Percentiles rank a stretch among this genome's conserved stretches.
These are phyloP conservation scores for Aspergillus quadricinctus DNA, from an alignment of 2,329 filamentous ascomycete genomes.

Conservation along the genomic window DNA sequence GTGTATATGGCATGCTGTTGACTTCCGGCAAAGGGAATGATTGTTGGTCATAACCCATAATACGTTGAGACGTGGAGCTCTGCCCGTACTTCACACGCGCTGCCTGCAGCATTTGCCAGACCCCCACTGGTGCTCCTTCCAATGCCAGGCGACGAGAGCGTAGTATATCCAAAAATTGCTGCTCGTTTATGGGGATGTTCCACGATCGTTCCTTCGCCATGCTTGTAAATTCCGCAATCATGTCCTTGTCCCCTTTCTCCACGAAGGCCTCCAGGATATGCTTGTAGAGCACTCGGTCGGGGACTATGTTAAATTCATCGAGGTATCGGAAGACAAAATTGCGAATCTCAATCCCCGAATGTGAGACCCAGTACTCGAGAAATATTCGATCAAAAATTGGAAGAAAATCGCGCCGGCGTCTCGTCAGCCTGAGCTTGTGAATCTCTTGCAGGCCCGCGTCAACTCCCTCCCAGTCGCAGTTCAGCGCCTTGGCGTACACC, in stretches of 20 bases:
- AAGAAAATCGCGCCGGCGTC: slow-evolving; percentile 25
- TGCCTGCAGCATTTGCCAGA: slow-evolving; percentile 40
- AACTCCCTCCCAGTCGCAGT: slow-evolving; percentile 39
- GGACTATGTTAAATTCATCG: slow-evolving; percentile 32
- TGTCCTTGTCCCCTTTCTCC: slow-evolving; percentile 33
- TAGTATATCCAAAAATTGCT: slow-evolving; percentile 30
- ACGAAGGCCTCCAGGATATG: slow-evolving; percentile 39
- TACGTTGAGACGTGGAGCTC: slow-evolving; percentile 28
- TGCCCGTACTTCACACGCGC: slow-evolving; percentile 31
- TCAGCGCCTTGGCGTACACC: slow-evolving; percentile 32
- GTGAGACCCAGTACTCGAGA: slow-evolving; percentile 37
- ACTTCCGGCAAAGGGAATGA: slow-evolving; percentile 24
- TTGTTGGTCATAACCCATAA: slow-evolving; percentile 33
- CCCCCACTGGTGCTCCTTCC: slow-evolving; percentile 31
- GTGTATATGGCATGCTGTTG: slow-evolving; percentile 22
- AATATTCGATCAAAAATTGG: slow-evolving; percentile 38
- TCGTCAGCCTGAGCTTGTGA: slow-evolving; percentile 30
- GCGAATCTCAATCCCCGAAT: slow-evolving; percentile 30
- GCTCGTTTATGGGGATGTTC: slow-evolving; percentile 28
- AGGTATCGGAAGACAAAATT: slow-evolving; percentile 34
- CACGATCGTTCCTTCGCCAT: slow-evolving; percentile 29
- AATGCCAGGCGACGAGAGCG: slow-evolving; percentile 30
- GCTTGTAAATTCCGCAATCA: slow-evolving; percentile 28
- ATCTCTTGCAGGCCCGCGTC: slow-evolving; percentile 36
- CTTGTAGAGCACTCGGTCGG: slow-evolving; percentile 36